A percentile compares a stretch with the other conserved stretches of the same genome.
These are phyloP conservation scores for Huntiella bhutanensis DNA, from an alignment of 2,329 filamentous ascomycete genomes.

Conservation along the genomic window DNA sequence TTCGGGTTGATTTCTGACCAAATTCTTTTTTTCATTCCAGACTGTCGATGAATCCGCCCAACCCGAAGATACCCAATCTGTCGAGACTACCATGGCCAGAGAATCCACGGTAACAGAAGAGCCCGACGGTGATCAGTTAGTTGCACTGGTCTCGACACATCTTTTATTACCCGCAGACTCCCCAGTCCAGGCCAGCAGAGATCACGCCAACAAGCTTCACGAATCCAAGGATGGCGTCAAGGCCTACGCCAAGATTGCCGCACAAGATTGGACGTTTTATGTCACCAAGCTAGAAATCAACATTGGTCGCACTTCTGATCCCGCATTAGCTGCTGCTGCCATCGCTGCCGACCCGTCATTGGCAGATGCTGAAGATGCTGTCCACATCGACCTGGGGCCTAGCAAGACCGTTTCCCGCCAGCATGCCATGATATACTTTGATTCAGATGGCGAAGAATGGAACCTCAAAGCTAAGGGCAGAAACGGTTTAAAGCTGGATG, in stretches of 20 bases:
- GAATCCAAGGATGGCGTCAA: conserved; percentile 42
- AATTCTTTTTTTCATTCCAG: conserved; percentile 16
- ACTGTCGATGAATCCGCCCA: conserved; percentile 16
- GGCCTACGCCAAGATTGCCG: conserved; percentile 68
- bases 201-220: conserved; percentile 45
- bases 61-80: conserved; percentile 25
- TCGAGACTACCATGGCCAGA: conserved; percentile 25
- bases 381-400: conserved; percentile 80
- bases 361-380: conserved; percentile 25
- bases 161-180: conserved; percentile 24
- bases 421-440: conserved; percentile 58
- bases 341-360: background rate
- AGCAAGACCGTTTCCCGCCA: conserved; percentile 64
- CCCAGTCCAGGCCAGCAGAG: conserved; percentile 38
- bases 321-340: conserved; percentile 21
- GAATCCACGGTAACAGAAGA: conserved; percentile 22
- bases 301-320: conserved; percentile 41
- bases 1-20: background rate
- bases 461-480: conserved; percentile 73
- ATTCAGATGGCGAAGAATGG: conserved; percentile 54
- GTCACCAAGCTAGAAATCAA: conserved; percentile 56
- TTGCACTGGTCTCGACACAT: conserved; percentile 35
- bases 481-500: conserved; percentile 78
- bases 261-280: conserved; percentile 70
- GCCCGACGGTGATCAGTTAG: conserved; percentile 35